These are phyloP conservation scores for Blastomyces gilchristii DNA, from an alignment of 2,329 filamentous ascomycete species.

Conservation along the genomic window DNA sequence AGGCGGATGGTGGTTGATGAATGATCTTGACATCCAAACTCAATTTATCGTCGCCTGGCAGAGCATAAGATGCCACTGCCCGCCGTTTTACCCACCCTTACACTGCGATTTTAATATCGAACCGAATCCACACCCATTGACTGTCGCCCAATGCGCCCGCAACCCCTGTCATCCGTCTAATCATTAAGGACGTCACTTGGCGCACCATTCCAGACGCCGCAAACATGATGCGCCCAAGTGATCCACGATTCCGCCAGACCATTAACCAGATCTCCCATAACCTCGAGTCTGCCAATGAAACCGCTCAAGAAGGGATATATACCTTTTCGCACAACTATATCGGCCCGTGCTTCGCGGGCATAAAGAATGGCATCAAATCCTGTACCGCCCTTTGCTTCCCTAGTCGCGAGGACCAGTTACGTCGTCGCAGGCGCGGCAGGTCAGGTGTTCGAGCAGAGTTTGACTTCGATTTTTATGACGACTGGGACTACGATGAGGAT, in stretches of 20 bases:
- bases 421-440: slow-evolving; percentile 54
- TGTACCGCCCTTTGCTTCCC: slow-evolving; percentile 63
- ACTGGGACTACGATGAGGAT: slow-evolving; percentile 65
- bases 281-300: slow-evolving; percentile 79
- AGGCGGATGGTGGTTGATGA: no score
- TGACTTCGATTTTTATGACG: slow-evolving; percentile 95
- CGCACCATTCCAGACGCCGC: neutral
- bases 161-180: neutral
- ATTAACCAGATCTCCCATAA: slow-evolving; percentile 90
- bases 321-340: slow-evolving; percentile 79
- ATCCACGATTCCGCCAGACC: slow-evolving; percentile 82
- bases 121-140: slow-evolving; percentile 4
- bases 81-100: neutral
- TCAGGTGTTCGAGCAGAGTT: slow-evolving; percentile 59
- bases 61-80: slow-evolving; percentile 3
- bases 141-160: slow-evolving; percentile 2
- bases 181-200: slow-evolving; percentile 4
- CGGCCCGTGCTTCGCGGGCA: slow-evolving; percentile 62
- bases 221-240: slow-evolving; percentile 52
- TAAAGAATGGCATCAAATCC: slow-evolving; percentile 54
- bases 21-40: neutral
- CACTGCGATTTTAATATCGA: neutral
- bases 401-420: slow-evolving; percentile 61
- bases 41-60: neutral
- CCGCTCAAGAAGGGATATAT: slow-evolving; percentile 85